phyloP scores from a whole-genome alignment of 139 green algal genomes.

The Nannochloris sp. region DNA sequence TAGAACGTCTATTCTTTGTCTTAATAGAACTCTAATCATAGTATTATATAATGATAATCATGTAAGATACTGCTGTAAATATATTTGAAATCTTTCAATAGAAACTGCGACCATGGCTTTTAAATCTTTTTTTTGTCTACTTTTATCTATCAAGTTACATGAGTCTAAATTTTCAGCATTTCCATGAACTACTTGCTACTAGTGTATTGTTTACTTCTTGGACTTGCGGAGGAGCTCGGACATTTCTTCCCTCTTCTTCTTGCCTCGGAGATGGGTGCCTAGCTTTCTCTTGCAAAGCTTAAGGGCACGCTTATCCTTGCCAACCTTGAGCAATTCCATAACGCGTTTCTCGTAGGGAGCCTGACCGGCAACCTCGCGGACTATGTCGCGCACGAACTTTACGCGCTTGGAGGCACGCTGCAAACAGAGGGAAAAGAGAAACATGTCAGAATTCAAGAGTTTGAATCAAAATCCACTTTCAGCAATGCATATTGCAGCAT shows the following conservation, averaged over 20 bases:
- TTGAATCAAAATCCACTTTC: background rate
- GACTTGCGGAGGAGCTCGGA: constrained; percentile 67
- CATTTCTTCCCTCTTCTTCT: constrained; percentile 95
- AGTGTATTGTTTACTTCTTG: constrained; percentile 49
- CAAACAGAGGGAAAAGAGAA: constrained; percentile 29
- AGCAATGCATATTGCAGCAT: background rate
- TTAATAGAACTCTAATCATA: background rate
- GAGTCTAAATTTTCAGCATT: too few relatives aligned
- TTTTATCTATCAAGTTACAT: too few relatives aligned
- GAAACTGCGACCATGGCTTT: background rate
- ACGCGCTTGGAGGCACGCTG: constrained; percentile 75
- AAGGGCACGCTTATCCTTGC: constrained; percentile 92
- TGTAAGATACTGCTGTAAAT: too few relatives aligned
- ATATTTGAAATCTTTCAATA: too few relatives aligned
- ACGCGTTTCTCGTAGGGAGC: constrained; percentile 93
- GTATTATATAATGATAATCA: background rate
- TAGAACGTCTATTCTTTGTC: constrained; percentile 4
- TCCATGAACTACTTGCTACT: background rate
- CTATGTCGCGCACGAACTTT: constrained; percentile 81
- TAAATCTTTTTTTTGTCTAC: background rate
- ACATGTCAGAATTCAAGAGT: background rate
- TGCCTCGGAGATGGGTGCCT: constrained; percentile 89
- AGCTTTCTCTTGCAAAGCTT: constrained; percentile 97
- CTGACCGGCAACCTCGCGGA: constrained; percentile 87
- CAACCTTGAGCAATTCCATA: constrained; percentile 89